Conservation (phyloP, 2,329 filamentous ascomycete species). For the Colletotrichum higginsianum region DNA sequence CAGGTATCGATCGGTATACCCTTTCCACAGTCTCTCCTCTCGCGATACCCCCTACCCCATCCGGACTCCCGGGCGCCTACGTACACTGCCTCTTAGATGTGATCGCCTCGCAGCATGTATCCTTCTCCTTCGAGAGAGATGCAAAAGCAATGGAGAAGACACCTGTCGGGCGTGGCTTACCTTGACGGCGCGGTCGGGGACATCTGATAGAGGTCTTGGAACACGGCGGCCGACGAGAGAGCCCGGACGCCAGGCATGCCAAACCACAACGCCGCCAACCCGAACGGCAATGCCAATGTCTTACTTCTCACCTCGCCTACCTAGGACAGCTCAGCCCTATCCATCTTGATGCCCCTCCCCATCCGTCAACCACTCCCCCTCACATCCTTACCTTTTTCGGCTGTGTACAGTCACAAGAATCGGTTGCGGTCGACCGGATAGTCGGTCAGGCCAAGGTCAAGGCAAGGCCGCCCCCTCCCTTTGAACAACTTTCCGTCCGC, state of each 20-base stretch:
- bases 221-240: neutral
- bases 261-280: neutral
- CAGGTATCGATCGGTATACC: neutral
- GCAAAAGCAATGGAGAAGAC: neutral
- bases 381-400: neutral
- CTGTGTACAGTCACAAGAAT: neutral
- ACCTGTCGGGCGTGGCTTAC: neutral
- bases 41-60: neutral
- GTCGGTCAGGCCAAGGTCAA: slow-evolving; percentile 5
- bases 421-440: slow-evolving; percentile 15
- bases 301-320: neutral
- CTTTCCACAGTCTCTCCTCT: neutral
- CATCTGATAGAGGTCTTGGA: neutral
- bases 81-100: slow-evolving; percentile 1
- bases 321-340: slow-evolving; percentile 12
- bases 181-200: neutral
- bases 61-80: neutral
- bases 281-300: neutral
- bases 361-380: neutral
- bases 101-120: neutral
- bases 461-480: no score
- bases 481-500: neutral
- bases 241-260: neutral
- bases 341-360: neutral
- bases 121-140: neutral